Base-by-base conservation (phyloP, 2,329 filamentous ascomycete species). In the Pseudogymnoascus sp. region DNA sequence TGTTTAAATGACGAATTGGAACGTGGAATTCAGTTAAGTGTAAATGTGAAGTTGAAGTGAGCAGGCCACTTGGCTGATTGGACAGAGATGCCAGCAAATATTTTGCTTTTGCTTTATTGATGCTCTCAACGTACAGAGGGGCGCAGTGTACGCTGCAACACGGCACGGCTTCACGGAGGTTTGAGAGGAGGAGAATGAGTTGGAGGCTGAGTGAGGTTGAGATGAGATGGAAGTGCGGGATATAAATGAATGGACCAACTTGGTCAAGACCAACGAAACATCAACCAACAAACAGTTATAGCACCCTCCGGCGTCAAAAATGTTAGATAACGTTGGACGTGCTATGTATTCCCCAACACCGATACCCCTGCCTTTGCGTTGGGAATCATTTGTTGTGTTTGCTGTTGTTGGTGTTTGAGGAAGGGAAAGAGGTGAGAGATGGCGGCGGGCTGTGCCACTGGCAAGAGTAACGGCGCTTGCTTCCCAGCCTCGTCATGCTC, bases 401-500 rank as follows among this genome's bases (percentile, higher is more conserved):
- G 26, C 28, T 26, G 10, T 6, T 16, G 26, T 56, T 56, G 28
- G 50, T 56, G 50, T 33, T 35, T 56, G 50, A 56, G 5, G 11
- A 14, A 46, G 12, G 28, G 16, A 35, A 53, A 8, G 46, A 28
- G 24, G 14, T 14, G 26, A 31, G 6, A 16, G 24, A 16, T 7
- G 46, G 14, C 46, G 28, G 16, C 50, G 50, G 50, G 50, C 50
- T 56, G 50, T 56, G 50, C 50, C 11, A 11, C 14, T 8, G 2
- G 3, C 6, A 28, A 43, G 28, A 56, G 10, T 12, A 31, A 7
- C 28, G 14, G n/a, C 2, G 28, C n/a, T 56, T 56, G 50, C 28
- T 56, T 56, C 26, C 28, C 28, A 56, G 50, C 50, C 50, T 56
- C 50, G n/a, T 56, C 50, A 35, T 56, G 50, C 50, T 56, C 50